phyloP scores from a whole-genome alignment of 2,329 filamentous ascomycete genomes.

The Fusarium palustre region DNA sequence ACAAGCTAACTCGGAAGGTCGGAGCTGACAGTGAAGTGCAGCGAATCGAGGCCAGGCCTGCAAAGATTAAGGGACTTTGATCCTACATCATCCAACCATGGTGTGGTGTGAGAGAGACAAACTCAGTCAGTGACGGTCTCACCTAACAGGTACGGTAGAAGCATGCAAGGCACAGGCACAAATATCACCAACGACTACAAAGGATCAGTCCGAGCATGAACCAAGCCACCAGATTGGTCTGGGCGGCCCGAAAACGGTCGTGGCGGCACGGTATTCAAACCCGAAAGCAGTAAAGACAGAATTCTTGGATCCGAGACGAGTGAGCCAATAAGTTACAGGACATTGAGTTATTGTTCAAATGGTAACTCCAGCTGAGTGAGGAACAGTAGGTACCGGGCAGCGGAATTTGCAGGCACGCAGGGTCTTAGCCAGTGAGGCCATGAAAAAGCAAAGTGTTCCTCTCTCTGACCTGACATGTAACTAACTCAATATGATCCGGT shows the following conservation, averaged over 20 bases:
- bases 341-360: neutral
- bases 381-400: neutral
- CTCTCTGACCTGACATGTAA: neutral
- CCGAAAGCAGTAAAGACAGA: slow-evolving; percentile 18
- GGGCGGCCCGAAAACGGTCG: slow-evolving; percentile 11
- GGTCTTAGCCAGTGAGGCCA: neutral
- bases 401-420: neutral
- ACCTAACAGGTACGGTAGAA: neutral
- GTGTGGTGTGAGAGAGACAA: neutral
- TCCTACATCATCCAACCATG: neutral
- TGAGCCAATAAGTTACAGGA: slow-evolving; percentile 7
- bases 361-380: neutral
- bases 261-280: slow-evolving; percentile 12
- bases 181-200: neutral
- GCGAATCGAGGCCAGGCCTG: neutral
- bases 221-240: neutral
- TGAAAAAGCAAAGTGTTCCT: slow-evolving; percentile 2
- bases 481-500: too few species aligned
- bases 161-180: neutral
- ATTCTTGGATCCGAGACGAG: neutral
- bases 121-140: neutral
- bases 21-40: slow-evolving; percentile 8
- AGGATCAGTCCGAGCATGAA: neutral
- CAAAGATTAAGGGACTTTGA: slow-evolving; percentile 10
- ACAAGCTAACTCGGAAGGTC: slow-evolving; percentile 5